Evolutionary conservation across 2,329 filamentous ascomycete genomes (phyloP), one percentile per base, ranked within the genome.

Genomic region (Xylariales sp.): DNA sequence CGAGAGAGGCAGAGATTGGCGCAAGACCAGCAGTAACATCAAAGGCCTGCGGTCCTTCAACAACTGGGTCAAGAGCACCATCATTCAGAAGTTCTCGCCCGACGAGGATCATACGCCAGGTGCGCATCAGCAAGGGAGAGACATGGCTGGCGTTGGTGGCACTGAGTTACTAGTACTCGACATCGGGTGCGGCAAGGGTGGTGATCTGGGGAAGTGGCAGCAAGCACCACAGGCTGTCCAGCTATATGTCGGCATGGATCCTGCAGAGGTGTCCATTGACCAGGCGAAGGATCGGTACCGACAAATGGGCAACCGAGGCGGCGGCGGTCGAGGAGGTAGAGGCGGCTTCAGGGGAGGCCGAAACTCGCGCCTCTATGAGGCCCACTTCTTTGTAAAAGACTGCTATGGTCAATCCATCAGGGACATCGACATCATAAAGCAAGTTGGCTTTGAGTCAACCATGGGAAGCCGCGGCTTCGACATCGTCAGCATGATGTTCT

Each of bases 401-500:
- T 96, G 91, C 61, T 98, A 90, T 59, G 86, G 86, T 11, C 83
- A 93, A 60, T 83, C 80, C 51, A 76, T 98, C 31, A 87, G 82
- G 42, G 83, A 94, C 45, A 74, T 97, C 32, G 80, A 84, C 11
- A 84, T 96, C 51, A 74, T 98, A 37, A 78, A 78, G 36, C 79
- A 95, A 43, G 88, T 98, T 21, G 93, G 93, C 16, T 95, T 95
- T 53, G 87, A 95, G 56, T 84, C 82, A 69, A 54, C 86, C 70
- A 67, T 86, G 80, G 76, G 78, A 46, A 80, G 80, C 40, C 84
- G 84, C 42, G 90, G 91, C 4, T 98, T 97, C 54, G 93, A 98
- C 60, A 86, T 97, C 31, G 91, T 98, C 48, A 89, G 85, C 58
- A 95, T 95, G 80, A 98, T 98, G 93, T 98, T 98, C 64, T 94